Evolutionary conservation across 805 yeast species (phyloP), one percentile per base, ranked within the genome.

Genomic region (Nakazawaea siamensis): DNA sequence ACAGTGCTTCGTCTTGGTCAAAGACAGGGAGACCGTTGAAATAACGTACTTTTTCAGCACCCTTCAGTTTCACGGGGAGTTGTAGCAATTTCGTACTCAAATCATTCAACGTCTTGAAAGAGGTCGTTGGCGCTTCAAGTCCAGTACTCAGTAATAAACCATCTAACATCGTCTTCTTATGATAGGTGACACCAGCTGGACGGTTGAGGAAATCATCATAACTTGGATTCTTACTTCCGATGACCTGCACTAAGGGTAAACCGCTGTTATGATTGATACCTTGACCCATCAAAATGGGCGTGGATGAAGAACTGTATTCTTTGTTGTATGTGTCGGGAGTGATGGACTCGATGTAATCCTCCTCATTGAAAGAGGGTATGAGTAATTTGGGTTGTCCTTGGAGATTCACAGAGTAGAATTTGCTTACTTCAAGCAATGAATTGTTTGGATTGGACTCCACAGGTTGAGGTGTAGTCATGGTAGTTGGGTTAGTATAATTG

Each of bases 11-110:
- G 52, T 41, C 45, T 24, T 50, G 53, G 18, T 58, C 50, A 43
- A 61, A 70, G 25, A 54, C 57, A 0, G 74, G 73, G 23, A 71
- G 46, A 0, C 77, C 76, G 43, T 52, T 63, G 20, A 52, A 29
- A 10, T 55, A 50, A 29, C 55, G 35, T 18, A 36, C 33, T 15
- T 39, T 40, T 18, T 35, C 34, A 17, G 38, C 41, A n/a, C 40
- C 37, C 20, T 35, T 44, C 42, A 34, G 49, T 52, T 24, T 55
- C 37, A 10, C 51, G 47, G 15, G 54, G 39, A 20, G 49, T 44
- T 31, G 47, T 43, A 23, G 42, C 30, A 16, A 48, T 26, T 5
- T 50, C 37, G 36, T 23, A 23, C 20, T 54, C 55, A n/a, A 51
- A 48, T 28, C 55, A 37, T 13, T 51, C 37, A 13, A 55, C 48